Base-by-base conservation (phyloP, 2,329 filamentous ascomycete genomes). In the Ophiostoma ulmi region DNA sequence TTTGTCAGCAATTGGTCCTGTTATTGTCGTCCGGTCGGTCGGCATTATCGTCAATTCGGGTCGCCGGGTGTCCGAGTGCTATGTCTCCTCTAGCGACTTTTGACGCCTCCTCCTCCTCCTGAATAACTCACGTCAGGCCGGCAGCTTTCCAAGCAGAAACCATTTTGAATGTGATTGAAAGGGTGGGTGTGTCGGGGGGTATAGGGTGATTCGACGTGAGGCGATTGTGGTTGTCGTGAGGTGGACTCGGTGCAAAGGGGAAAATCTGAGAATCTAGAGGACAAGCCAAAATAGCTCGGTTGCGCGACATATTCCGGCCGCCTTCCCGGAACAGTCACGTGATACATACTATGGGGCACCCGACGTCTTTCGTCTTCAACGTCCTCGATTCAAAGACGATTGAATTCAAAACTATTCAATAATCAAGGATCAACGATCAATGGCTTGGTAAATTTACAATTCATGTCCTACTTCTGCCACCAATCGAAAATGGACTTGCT, bases 71-170 rank as follows among this genome's bases (percentile, higher is more conserved):
- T n/a, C 7, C 31, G 20, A 5, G 61, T 38, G 31, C 17, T 1
- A 8, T n/a, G 31, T 48, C 6, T 48, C 44, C 7, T 31, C 39
- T 44, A 22, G 3, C 20, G 36, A 20, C 36, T 6, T 39, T 38
- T 7, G 14, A 20, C 35, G 8, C 58, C 31, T n/a, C 14, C 35
- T 39, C 8, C 61, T 64, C 35, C 61, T 65, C 36, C 36, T 26
- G 36, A 8, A 31, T 74, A 73, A 87, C 92, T 82, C 91, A 97
- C 94, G 90, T 96, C 81, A 98, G 87, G 84, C 95, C 95, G 82
- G 95, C 92, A 80, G 94, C 89, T 91, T 97, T 98, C 95, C 94
- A 99, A 81, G 94, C 92, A 86, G 94, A 94, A 84, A 91, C 87
- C 95, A 98, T 99, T 85, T 88, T 92, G 88, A 81, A 81, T 79